phyloP scores from a whole-genome alignment of 2,329 filamentous ascomycete genomes.

The Monilinia laxa region DNA sequence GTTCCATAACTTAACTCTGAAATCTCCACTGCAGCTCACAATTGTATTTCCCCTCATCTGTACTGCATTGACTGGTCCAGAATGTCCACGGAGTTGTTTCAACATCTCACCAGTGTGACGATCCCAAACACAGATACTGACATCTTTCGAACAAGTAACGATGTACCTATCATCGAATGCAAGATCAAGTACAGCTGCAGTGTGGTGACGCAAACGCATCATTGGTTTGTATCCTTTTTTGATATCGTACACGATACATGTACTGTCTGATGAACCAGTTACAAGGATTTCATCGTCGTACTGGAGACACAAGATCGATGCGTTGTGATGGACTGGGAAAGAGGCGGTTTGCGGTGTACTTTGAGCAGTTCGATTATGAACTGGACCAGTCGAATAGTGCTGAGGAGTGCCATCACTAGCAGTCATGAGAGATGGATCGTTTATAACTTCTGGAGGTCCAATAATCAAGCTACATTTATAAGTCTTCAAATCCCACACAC shows the following conservation, averaged over 20 bases:
- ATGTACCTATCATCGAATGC: constrained; percentile 91
- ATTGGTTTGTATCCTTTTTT: constrained; percentile 76
- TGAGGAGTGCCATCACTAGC: constrained; percentile 52
- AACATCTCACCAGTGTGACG: constrained; percentile 73
- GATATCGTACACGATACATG: constrained; percentile 88
- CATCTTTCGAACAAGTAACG: constrained; percentile 95
- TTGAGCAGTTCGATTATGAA: constrained; percentile 41
- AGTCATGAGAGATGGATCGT: constrained; percentile 51
- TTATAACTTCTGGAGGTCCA: constrained; percentile 68
- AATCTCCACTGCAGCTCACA: constrained; percentile 91
- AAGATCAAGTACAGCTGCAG: constrained; percentile 87
- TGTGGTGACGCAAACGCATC: constrained; percentile 73
- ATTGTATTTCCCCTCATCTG: constrained; percentile 91
- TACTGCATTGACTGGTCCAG: constrained; percentile 92
- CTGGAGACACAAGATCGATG: constrained; percentile 91
- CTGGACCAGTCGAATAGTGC: constrained; percentile 55
- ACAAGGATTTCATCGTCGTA: constrained; percentile 92
- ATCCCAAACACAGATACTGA: constrained; percentile 92
- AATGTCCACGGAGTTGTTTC: constrained; percentile 79
- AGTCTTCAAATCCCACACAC: constrained; percentile 92
- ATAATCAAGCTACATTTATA: constrained; percentile 84
- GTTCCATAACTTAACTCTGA: constrained; percentile 93
- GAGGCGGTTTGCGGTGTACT: constrained; percentile 56
- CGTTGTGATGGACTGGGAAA: constrained; percentile 72
- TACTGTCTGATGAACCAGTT: constrained; percentile 89